Conservation (phyloP, 257 asterid species). For the Penstemon barbatus region DNA sequence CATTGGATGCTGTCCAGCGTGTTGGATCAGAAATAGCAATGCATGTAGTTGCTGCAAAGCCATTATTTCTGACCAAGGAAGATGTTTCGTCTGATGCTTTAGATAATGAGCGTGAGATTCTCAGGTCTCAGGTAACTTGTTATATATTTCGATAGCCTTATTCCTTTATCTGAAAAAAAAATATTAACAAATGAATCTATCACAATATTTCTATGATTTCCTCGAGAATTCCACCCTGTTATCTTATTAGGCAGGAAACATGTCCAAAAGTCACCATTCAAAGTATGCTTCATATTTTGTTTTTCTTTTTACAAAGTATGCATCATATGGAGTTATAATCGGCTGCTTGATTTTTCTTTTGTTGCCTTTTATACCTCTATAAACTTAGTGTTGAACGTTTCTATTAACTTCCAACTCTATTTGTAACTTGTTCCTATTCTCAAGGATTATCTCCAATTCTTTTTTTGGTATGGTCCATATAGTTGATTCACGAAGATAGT, state of each 20-base stretch:
- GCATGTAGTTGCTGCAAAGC: slow-evolving; percentile 96
- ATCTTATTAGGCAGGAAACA: slow-evolving; percentile 4
- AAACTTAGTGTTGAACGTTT: background rate
- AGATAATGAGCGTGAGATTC: slow-evolving; percentile 78
- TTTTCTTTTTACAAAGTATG: too few species aligned
- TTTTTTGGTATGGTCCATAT: background rate
- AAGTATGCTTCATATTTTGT: too few species aligned
- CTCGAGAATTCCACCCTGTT: background rate
- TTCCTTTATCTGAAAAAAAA: background rate
- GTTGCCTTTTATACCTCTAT: background rate
- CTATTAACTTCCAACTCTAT: background rate
- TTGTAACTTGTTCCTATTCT: background rate
- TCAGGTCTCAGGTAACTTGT: slow-evolving; percentile 79
- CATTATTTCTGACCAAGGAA: slow-evolving; percentile 76
- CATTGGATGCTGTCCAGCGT: slow-evolving; percentile 68
- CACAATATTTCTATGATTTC: background rate
- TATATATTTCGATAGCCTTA: slow-evolving; percentile 7
- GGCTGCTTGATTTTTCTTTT: background rate
- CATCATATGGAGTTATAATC: background rate
- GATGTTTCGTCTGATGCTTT: slow-evolving; percentile 75
- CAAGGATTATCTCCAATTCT: background rate
- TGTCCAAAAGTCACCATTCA: background rate
- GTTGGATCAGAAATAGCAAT: slow-evolving; percentile 95
- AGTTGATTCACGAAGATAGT: slow-evolving; percentile 18
- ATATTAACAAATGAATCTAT: background rate